Evolutionary conservation across 2,329 filamentous ascomycete genomes (phyloP).

Genomic region (Fusarium anguioides): DNA sequence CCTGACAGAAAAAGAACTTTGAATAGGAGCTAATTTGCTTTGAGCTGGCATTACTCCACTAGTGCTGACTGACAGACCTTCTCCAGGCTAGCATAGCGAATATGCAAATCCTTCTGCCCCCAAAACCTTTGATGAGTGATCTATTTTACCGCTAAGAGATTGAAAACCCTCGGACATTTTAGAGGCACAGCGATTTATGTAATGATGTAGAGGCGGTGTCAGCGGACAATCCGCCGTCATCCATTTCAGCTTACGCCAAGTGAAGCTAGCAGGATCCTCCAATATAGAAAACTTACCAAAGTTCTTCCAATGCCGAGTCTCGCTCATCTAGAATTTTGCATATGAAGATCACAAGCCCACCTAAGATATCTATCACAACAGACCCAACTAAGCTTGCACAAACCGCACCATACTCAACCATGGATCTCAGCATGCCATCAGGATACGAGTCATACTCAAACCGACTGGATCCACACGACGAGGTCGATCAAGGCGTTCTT

Average conservation of each 20-base stretch:
- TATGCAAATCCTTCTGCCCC: neutral
- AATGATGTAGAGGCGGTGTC: neutral
- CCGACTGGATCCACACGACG: slow-evolving; percentile 16
- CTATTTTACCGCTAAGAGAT: neutral
- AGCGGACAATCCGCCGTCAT: neutral
- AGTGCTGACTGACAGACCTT: neutral
- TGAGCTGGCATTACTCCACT: neutral
- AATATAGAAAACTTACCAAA: neutral
- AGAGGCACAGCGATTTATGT: neutral
- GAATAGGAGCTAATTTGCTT: neutral
- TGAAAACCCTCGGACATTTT: neutral
- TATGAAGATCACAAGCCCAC: too few species aligned
- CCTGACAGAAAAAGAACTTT: neutral
- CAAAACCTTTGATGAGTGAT: neutral
- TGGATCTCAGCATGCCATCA: slow-evolving; percentile 10
- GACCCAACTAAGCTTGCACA: too few species aligned
- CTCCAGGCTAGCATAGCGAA: neutral
- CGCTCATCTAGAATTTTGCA: too few species aligned
- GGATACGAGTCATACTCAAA: slow-evolving; percentile 18
- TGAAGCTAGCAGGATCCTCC: neutral
- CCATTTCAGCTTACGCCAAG: neutral
- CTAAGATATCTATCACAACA: too few species aligned
- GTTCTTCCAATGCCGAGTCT: neutral
- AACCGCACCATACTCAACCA: too few species aligned
- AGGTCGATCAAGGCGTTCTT: neutral